These are phyloP conservation scores for Mediolabrus comicus DNA, from an alignment of 108 stramenopile genomes.

Conservation along the genomic window DNA sequence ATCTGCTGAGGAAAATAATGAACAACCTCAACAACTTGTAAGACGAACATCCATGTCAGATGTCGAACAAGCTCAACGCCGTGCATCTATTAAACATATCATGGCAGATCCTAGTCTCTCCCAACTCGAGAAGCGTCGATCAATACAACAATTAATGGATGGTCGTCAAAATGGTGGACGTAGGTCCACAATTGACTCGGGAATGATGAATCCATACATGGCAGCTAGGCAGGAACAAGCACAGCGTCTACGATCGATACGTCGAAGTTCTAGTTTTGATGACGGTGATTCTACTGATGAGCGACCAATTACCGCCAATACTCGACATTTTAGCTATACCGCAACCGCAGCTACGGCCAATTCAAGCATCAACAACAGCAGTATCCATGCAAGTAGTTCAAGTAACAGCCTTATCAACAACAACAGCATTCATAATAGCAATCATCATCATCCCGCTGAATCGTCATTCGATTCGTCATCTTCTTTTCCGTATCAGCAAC, in stretches of 20 bases:
- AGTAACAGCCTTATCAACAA: too few species aligned
- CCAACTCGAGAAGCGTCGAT: slow-evolving; percentile 59
- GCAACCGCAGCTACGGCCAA: background rate
- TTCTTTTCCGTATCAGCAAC: too few species aligned
- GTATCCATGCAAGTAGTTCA: too few species aligned
- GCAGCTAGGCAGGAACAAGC: slow-evolving; percentile 5
- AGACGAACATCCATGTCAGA: slow-evolving; percentile 24
- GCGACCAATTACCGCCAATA: background rate
- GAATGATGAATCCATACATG: slow-evolving; percentile 20
- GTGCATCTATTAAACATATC: slow-evolving; percentile 75
- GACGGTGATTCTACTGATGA: background rate
- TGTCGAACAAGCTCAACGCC: slow-evolving; percentile 44
- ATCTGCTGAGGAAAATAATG: too few species aligned
- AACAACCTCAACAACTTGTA: background rate
- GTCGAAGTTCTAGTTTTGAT: background rate
- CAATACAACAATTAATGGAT: slow-evolving; percentile 84
- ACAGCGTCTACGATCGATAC: background rate
- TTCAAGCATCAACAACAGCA: background rate
- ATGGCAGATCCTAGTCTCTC: slow-evolving; percentile 54
- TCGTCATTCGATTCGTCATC: too few species aligned
- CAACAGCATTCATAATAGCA: too few species aligned
- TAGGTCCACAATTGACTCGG: slow-evolving; percentile 10
- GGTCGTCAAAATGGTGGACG: slow-evolving; percentile 44
- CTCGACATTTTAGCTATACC: background rate
- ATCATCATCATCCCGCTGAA: too few species aligned